Evolutionary conservation across 192 early-diverging fungal species (phyloP), one percentile per base, ranked within the genome.

Genomic region (Rhizoclosmatium globosum): DNA sequence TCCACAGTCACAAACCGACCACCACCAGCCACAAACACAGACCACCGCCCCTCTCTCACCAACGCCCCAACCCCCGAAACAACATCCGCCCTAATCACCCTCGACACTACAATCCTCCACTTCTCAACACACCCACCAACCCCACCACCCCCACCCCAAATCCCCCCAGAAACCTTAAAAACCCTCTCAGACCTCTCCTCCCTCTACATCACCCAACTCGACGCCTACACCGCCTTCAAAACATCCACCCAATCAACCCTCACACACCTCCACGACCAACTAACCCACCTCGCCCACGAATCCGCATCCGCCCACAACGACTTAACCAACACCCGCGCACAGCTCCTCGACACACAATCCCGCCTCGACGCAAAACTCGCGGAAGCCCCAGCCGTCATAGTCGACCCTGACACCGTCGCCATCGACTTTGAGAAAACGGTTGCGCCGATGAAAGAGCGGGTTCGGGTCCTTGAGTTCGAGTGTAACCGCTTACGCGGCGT

Each of bases 201-300:
- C 43, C 47, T 72, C 23, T 72, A 72, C 53, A 21, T 72, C 57
- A 19, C 43, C 48, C 48, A 72, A 38, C 48, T 72, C 11, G 70
- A 72, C 57, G 19, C 70, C 43, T 17, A 44, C 31, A 44, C 9
- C 4, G 48, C 47, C 38, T 57, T 72, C 43, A 21, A 47, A 23
- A 23, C 7, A 21, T 31, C 2, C 47, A 42, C 56, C 31, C n/a
- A n/a, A 21, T 6, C 13, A 21, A 68, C 67, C 11, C 38, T 68
- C 7, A 45, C 67, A n/a, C 7, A 13, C 2, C 67, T 68, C 31
- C 67, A 68, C 3, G 44, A 17, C 39, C 42, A 68, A 21, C 38
- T 68, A 43, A 13, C 15, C 7, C 13, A 21, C n/a, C 44, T 68
- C 39, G 67, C 67, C n/a, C 42, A 41, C 13, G 67, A 68, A 43